Evolutionary conservation across 306 rosid genomes (phyloP), one percentile per base, ranked within the genome.

Genomic region (Abrus precatorius): DNA sequence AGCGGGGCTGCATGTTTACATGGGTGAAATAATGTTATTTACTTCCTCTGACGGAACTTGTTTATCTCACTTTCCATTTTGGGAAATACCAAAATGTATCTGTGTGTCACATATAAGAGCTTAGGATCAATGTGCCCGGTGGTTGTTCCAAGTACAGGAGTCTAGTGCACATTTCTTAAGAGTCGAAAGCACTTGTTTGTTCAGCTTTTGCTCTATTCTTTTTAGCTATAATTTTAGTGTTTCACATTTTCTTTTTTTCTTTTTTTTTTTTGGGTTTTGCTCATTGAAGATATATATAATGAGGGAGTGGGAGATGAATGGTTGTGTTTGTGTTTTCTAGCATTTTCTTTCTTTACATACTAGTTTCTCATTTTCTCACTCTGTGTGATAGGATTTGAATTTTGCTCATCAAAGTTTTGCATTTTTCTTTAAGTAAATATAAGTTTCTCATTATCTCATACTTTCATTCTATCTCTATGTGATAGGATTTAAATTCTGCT

Each of bases 361-460:
- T 30, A 65, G 79, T 63, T 72, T 55, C 50, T 73, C 56, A 67
- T 67, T 28, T 47, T 36, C 61, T 78, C 71, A 65, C 13, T 84
- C 45, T 53, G 9, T 45, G 14, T 82, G 78, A 38, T 80, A 95
- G 99, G 98, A 93, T 80, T 85, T 95, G 84, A 95, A 89, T 89
- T 89, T 91, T 82, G 97, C 99, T 71, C 99, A 95, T 89, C 99
- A 95, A 78, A 95, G 97, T 93, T 89, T 93, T 88, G 95, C 94
- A 27, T 20, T 20, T 20, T 20, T 0, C 20, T 20, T 20, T 27
- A 1, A 3, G 36, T 54, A 45, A 44, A 43, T 50, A 32, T 34
- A 38, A 65, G 79, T 63, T 72, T 55, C 50, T 72, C 55, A 67
- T 66, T 32, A 56, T 36, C 61, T 78, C 71, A 65, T 20, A 20